Conservation (phyloP, 805 yeast species). For the Myxozyma udenii region DNA sequence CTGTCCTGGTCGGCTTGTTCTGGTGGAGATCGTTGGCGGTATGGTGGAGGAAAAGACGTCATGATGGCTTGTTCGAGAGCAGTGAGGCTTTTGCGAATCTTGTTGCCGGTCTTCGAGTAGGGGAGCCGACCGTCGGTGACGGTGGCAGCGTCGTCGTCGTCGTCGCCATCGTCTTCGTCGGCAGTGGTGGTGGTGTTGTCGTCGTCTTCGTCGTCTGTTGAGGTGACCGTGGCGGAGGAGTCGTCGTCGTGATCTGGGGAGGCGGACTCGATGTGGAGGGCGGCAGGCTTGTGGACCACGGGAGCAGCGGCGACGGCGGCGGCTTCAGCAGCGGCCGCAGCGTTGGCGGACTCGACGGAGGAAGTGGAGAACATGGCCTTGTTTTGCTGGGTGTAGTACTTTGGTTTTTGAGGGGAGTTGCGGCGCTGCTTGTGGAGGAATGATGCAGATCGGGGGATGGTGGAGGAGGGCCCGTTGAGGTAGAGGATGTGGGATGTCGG, state of each 20-base stretch:
- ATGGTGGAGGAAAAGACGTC: background rate
- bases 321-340: background rate
- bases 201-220: slow-evolving; percentile 10
- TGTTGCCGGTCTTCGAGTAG: too few species aligned
- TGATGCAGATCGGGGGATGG: slow-evolving; percentile 17
- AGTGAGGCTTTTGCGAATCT: too few species aligned
- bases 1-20: too few species aligned
- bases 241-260: slow-evolving; percentile 3
- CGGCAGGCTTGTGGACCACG: background rate
- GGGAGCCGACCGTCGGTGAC: background rate
- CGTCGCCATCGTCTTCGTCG: background rate
- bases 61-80: slow-evolving; percentile 1
- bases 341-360: slow-evolving; percentile 7
- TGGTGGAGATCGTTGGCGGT: background rate
- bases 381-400: slow-evolving; percentile 14
- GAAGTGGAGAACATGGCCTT: background rate
- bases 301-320: background rate
- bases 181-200: background rate
- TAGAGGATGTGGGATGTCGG: slow-evolving; percentile 20
- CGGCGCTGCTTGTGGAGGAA: slow-evolving; percentile 20
- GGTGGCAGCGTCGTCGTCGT: slow-evolving; percentile 9
- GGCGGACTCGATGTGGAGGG: slow-evolving; percentile 10
- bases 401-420: slow-evolving; percentile 12
- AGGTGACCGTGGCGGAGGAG: slow-evolving; percentile 7
- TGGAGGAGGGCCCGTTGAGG: slow-evolving; percentile 11